Evolutionary conservation across 306 rosid species (phyloP).

Genomic region (Vigna reflexopilosa): DNA sequence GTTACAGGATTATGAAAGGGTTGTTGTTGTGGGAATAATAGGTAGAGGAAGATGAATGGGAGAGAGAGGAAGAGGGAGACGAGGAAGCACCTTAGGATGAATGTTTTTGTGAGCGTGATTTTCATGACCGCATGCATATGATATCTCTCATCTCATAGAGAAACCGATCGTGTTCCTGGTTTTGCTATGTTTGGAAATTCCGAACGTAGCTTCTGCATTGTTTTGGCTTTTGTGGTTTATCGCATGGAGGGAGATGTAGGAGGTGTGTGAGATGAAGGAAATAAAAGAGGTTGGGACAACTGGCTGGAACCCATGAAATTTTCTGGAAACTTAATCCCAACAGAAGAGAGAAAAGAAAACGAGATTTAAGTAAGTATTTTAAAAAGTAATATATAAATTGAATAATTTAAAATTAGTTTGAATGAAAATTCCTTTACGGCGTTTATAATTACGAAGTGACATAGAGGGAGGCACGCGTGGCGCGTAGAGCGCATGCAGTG

Average conservation of each 20-base stretch:
- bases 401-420: no score
- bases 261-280: no score
- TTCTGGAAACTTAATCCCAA: slow-evolving; percentile 8
- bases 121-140: slow-evolving; percentile 53
- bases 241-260: not conserved
- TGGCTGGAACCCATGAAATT: slow-evolving; percentile 11
- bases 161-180: not conserved
- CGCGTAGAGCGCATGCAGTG: slow-evolving; percentile 30
- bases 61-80: slow-evolving; percentile 66
- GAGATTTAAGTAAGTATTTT: not conserved
- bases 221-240: slow-evolving; percentile 25
- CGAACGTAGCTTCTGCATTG: slow-evolving; percentile 3
- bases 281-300: not conserved
- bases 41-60: slow-evolving; percentile 55
- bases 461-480: slow-evolving; percentile 30
- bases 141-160: not conserved
- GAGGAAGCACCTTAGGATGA: slow-evolving; percentile 57
- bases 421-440: not conserved
- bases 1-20: not conserved
- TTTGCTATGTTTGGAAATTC: slow-evolving; percentile 10
- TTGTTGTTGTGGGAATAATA: slow-evolving; percentile 38
- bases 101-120: slow-evolving; percentile 47
- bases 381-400: no score
- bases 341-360: not conserved
- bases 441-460: slow-evolving; percentile 5